These are phyloP conservation scores for Xylariomycetidae sp. DNA, from an alignment of 2,329 filamentous ascomycete species.

Conservation along the genomic window DNA sequence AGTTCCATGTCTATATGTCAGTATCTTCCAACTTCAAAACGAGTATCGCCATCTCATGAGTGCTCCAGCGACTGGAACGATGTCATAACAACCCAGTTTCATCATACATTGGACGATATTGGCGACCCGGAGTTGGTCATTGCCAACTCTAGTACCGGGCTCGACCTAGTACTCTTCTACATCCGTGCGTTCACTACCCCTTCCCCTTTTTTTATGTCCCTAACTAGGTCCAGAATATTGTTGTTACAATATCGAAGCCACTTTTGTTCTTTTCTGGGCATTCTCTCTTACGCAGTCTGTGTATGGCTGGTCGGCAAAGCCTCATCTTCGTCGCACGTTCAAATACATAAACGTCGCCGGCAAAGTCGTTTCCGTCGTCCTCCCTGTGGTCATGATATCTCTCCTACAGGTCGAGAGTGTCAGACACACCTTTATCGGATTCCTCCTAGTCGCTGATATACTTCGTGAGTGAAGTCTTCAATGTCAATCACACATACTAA, in stretches of 20 bases:
- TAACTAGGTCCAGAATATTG: constrained; percentile 4
- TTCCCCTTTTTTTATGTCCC: not conserved
- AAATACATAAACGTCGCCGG: constrained; percentile 8
- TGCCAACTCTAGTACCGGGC: constrained; percentile 6
- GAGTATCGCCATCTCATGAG: not conserved
- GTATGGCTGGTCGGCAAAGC: constrained; percentile 9
- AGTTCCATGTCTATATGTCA: constrained; percentile 14
- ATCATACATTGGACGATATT: constrained; percentile 4
- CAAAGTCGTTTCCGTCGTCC: constrained; percentile 8
- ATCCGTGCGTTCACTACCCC: constrained; percentile 7
- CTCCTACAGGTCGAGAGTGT: constrained; percentile 10
- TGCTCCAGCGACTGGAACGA: constrained; percentile 8
- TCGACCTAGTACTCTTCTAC: constrained; percentile 14
- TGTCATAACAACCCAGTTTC: constrained; percentile 8
- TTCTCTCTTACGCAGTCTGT: constrained; percentile 13
- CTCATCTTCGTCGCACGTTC: constrained; percentile 3
- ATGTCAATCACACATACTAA: not conserved
- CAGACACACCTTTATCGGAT: constrained; percentile 7
- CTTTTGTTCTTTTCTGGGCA: constrained; percentile 13
- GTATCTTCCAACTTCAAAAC: not conserved
- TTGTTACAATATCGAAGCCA: constrained; percentile 11
- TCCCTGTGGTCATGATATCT: constrained; percentile 12
- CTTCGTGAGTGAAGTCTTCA: constrained; percentile 7
- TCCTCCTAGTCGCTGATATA: constrained; percentile 12
- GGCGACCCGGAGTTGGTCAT: constrained; percentile 10